Percentiles rank a stretch among this genome's conserved stretches.
These are phyloP conservation scores for Neonectria magnoliae DNA, from an alignment of 2,329 filamentous ascomycete species.

Conservation along the genomic window DNA sequence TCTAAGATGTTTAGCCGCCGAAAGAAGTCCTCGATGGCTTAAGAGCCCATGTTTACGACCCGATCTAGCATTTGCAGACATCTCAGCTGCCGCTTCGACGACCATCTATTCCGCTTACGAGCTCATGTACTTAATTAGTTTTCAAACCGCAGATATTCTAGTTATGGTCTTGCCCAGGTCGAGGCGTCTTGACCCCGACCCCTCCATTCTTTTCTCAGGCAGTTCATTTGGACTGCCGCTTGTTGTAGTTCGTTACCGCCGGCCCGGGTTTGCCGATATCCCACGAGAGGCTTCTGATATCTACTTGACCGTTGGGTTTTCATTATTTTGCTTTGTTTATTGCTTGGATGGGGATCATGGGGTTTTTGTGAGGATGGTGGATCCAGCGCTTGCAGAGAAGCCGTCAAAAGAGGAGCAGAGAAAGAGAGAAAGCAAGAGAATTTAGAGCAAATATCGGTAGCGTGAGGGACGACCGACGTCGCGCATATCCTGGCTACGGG, in stretches of 20 bases:
- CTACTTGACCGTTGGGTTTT: slow-evolving; percentile 7
- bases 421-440: neutral
- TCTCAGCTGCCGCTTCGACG: slow-evolving; percentile 25
- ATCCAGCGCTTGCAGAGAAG: slow-evolving; percentile 7
- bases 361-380: slow-evolving; percentile 1
- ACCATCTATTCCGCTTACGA: slow-evolving; percentile 39
- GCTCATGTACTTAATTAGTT: slow-evolving; percentile 42
- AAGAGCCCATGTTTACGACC: slow-evolving; percentile 24
- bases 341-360: slow-evolving; percentile 19
- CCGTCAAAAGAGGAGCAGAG: neutral
- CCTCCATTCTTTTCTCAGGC: slow-evolving; percentile 16
- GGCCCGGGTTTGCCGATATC: slow-evolving; percentile 18
- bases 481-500: neutral
- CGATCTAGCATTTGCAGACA: slow-evolving; percentile 25
- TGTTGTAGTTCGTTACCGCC: slow-evolving; percentile 29
- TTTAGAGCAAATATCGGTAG: neutral
- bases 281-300: slow-evolving; percentile 26
- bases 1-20: slow-evolving; percentile 61
- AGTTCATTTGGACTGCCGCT: slow-evolving; percentile 9
- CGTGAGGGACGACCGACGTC: neutral
- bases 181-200: slow-evolving; percentile 2
- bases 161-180: slow-evolving; percentile 12
- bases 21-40: slow-evolving; percentile 56
- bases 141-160: slow-evolving; percentile 28
- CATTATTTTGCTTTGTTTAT: slow-evolving; percentile 10